Evolutionary conservation across 2,329 filamentous ascomycete genomes (phyloP), one percentile per base, ranked within the genome.

Genomic region (Pezicula radicicola): DNA sequence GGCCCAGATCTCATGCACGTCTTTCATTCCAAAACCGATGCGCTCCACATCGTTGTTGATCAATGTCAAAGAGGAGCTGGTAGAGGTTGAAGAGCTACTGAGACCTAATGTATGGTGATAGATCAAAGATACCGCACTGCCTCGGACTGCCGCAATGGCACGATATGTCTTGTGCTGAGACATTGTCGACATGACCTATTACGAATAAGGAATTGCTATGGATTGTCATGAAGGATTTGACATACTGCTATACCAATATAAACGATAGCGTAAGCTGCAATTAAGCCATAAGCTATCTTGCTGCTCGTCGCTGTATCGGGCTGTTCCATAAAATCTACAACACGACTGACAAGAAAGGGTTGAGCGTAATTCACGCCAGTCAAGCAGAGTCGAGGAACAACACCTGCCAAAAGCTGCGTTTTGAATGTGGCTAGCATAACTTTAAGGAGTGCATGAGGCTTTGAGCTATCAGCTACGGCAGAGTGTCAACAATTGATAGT

Each of bases 221-320:
- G 27, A 49, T 6, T 40, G 25, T 18, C 6, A 16, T 21, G 40
- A 15, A 49, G 10, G 16, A 53, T 64, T 54, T 18, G 21, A 54
- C 65, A 54, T 49, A 76, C 67, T 1, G 73, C 72, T 35, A 75
- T 66, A 3, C 74, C 74, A 12, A 70, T 48, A 49, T 75, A 76
- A 3, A 76, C 64, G 2, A 75, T 53, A 4, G 67, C 54, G 9
- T 69, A 69, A 0, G 73, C 73, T 1, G 67, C 72, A 42, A 77
- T 71, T 6, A 77, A 66, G 4, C 72, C 70, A 37, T 68, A 69
- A 0, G 67, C 68, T 1, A 56, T 53, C 19, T 68, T 65, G 0
- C 52, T 58, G 1, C 58, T 63, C 7, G 59, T 55, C 46, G 66
- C 50, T 56, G 54, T 16, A 33, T 45, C 42, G 0, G 67, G 59